These are phyloP conservation scores for Yarrowia sp. DNA, from an alignment of 805 yeast species.

Conservation along the genomic window DNA sequence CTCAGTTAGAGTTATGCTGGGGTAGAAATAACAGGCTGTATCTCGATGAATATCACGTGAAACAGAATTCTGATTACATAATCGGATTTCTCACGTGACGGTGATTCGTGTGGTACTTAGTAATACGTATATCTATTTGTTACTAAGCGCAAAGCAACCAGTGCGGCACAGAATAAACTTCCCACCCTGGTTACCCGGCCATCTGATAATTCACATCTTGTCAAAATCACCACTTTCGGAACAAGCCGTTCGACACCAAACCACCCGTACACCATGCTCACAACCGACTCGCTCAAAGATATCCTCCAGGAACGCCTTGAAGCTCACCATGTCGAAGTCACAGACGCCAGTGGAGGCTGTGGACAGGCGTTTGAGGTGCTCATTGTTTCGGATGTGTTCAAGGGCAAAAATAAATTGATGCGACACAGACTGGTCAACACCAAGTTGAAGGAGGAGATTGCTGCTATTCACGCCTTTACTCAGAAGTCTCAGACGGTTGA, in stretches of 20 bases:
- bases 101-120: too few relatives aligned
- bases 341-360: constrained; percentile 66
- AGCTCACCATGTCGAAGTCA: constrained; percentile 24
- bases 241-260: neutral
- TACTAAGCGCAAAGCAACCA: too few relatives aligned
- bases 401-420: constrained; percentile 78
- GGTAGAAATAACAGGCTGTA: neutral
- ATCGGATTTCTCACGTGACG: too few relatives aligned
- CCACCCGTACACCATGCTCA: neutral
- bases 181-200: constrained; percentile 20
- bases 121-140: too few relatives aligned
- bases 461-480: constrained; percentile 89
- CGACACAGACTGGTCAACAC: constrained; percentile 84
- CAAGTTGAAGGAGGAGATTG: constrained; percentile 79
- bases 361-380: constrained; percentile 96
- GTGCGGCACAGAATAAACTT: neutral
- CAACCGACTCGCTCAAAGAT: constrained; percentile 15
- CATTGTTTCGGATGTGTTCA: constrained; percentile 70
- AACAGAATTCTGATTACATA: too few relatives aligned
- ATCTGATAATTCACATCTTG: constrained; percentile 11
- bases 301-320: constrained; percentile 8
- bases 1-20: too few relatives aligned
- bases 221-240: neutral
- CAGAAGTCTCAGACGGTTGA: constrained; percentile 43
- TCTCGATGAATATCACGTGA: neutral